Base-by-base conservation (phyloP, 306 rosid genomes). In the Prinsepia uniflora region DNA sequence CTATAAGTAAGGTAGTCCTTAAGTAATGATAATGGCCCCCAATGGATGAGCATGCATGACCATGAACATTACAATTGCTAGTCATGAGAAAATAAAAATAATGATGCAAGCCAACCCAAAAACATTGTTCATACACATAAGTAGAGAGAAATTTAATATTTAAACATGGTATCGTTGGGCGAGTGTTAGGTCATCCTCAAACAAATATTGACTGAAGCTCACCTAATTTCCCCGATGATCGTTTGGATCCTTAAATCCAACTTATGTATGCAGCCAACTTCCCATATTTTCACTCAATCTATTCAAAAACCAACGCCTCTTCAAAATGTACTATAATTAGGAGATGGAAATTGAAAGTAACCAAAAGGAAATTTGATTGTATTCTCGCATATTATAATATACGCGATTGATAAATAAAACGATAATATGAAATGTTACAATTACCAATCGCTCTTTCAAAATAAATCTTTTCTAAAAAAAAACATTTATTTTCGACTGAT, bases 111-210 rank as follows among this genome's bases (percentile, higher is more conserved):
- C 34, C 15, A 19, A 39, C 49, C 2, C 30, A 24, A 24, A 48
- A 17, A 3, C 7, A 10, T 11, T 66, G 30, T 30, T n/a, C n/a
- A n/a, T n/a, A n/a, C n/a, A n/a, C n/a, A n/a, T n/a, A n/a, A n/a
- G n/a, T n/a, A n/a, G n/a, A n/a, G n/a, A n/a, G n/a, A n/a, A n/a
- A n/a, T n/a, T n/a, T n/a, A n/a, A n/a, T n/a, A n/a, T n/a, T n/a
- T n/a, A n/a, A n/a, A n/a, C n/a, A n/a, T n/a, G n/a, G n/a, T n/a
- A n/a, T n/a, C n/a, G n/a, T n/a, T n/a, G n/a, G n/a, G n/a, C n/a
- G n/a, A n/a, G n/a, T n/a, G n/a, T n/a, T n/a, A 67, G 60, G 47
- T 48, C n/a, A 49, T 11, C 60, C 57, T 30, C 44, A 47, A 66
- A 47, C 22, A 48, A 34, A 30, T 9, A 22, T 46, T 24, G 5